Base-by-base conservation (phyloP, 2,329 filamentous ascomycete genomes). In the Verticillium albo-atrum region DNA sequence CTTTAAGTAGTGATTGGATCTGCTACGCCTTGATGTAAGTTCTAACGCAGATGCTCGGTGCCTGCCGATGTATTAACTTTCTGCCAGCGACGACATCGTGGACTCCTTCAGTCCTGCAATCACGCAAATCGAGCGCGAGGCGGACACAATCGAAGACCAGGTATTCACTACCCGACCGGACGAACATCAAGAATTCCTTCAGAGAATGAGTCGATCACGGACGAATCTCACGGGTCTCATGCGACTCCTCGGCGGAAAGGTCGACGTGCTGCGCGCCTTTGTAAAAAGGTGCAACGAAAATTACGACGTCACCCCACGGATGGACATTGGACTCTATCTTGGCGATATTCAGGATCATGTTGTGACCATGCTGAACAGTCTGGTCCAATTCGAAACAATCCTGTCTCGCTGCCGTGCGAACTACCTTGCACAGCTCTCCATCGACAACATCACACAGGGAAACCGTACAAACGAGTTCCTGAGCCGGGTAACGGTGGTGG, bases 291-390 rank as follows among this genome's bases (percentile, higher is more conserved):
- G 95, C 84, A 99, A 98, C 73, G 94, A 97, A 71, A 92, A 96
- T 64, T 98, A 96, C 79, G 90, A 91, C 65, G 90, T 98, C 57
- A 97, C 95, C 1, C 95, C 95, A 6, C 90, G 93, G 54, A 95
- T 95, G 78, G 95, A 99, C 70, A 97, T 99, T 65, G 95, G 93
- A 25, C 85, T 99, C 68, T 99, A 99, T 71, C 84, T 99, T 35
- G 92, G 92, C 69, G 95, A 99, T 76, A 97, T 99, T 65, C 95
- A 99, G 75, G 95, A 99, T 76, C 95, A 99, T 83, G 94, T 99
- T 58, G 92, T 99, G 61, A 99, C 95, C 53, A 98, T 98, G 94
- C 96, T 97, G 84, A 95, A 90, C 67, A 99, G 96, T 75, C 76
- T 99, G 67, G 87, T 87, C 1, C 95, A 99, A 72, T 97, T 97